Base-by-base conservation (phyloP, 192 early-diverging fungal species). In the Gonapodya prolifera region DNA sequence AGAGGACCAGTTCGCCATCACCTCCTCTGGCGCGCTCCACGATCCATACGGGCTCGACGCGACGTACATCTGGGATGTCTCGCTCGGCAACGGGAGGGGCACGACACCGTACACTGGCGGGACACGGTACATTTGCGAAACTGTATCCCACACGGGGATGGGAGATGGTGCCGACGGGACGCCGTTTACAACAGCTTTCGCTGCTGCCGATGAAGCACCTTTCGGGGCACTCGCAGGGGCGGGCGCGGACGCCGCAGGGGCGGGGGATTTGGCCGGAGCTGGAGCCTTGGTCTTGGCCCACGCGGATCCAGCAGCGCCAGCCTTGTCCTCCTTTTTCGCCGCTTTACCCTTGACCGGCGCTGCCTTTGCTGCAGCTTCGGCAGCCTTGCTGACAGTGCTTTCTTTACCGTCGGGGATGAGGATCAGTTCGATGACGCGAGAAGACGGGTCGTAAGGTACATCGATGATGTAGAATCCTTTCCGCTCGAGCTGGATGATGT, bases 401-500 rank as follows among this genome's bases (percentile, higher is more conserved):
- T 32, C 32, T 18, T 32, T 73, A 35, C 96, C 96, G 79, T 99
- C 98, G 18, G 98, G 98, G 80, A 98, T 94, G 77, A 79, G 81
- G 77, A 96, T 96, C 77, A 99, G 88, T 18, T 92, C 81, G 28
- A 86, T 78, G 2, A 89, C 87, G 1, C 80, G 77, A 17, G 86
- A 83, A 2, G 84, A 80, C 31, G 78, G 70, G 13, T 82, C 78
- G 30, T 85, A 86, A 0, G 81, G 77, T 81, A 86, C 79, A 82
- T 99, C 98, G 31, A 93, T 85, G 84, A 98, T 98, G 78, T 89
- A 98, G 87, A 93, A 99, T 1, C 98, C 98, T 79, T 89, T 90
- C 75, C 98, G 90, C 87, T 99, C 98, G 33, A 99, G 89, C 88
- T 99, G 98, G 70, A 99, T 93, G 77, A 95, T 94, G 69, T 96